Evolutionary conservation across 176 grass and related monocot species (phyloP).

Genomic region (Saccharum officinarum): DNA sequence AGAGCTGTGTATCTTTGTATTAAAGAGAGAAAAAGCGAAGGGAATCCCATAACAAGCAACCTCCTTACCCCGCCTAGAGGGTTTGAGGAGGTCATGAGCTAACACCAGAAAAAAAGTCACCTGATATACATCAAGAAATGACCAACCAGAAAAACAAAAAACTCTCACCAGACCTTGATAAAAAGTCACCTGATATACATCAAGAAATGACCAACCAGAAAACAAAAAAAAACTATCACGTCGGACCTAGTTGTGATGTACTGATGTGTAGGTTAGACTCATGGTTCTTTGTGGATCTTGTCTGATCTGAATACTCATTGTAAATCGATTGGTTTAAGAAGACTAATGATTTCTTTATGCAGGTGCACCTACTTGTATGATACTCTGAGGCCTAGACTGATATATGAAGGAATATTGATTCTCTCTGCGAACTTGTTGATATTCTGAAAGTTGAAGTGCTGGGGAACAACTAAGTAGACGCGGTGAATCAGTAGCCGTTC

Average conservation of each 20-base stretch:
- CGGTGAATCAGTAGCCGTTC: conserved; percentile 72
- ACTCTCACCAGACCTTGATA: neutral
- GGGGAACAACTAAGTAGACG: conserved; percentile 74
- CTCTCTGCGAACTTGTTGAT: conserved; percentile 88
- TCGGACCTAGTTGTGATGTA: neutral
- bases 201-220: neutral
- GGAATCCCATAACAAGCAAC: neutral
- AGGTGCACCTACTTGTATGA: conserved; percentile 97
- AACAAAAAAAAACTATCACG: neutral
- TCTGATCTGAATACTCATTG: conserved; percentile 3
- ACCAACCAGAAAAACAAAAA: neutral
- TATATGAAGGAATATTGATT: conserved; percentile 94
- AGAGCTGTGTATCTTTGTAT: neutral
- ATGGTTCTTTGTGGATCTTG: neutral
- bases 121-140: neutral
- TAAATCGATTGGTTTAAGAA: neutral
- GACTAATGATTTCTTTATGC: conserved; percentile 26
- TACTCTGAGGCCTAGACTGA: conserved; percentile 87
- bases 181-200: neutral
- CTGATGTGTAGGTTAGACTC: neutral
- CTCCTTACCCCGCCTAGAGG: neutral
- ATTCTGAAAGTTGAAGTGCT: conserved; percentile 97
- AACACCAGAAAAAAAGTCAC: neutral
- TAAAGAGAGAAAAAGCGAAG: neutral
- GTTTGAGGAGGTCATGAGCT: neutral